Percentiles rank a stretch among this genome's conserved stretches.
Conservation (phyloP, 1,284 basidiomycete genomes). For the Ustilago nuda region DNA sequence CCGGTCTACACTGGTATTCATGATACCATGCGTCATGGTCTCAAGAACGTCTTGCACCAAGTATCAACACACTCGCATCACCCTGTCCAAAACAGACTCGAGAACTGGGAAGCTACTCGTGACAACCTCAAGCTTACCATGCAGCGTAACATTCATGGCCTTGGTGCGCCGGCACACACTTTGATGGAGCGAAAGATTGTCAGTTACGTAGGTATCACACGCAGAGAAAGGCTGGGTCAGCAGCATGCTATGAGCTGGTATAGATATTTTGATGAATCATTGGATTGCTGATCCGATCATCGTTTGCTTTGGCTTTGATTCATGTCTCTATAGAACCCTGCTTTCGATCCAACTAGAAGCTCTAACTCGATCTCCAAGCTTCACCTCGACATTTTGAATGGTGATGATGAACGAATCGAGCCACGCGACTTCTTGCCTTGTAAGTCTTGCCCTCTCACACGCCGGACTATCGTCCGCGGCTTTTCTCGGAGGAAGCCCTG, state of each 20-base stretch:
- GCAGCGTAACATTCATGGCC: constrained; percentile 84
- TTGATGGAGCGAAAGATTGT: constrained; percentile 95
- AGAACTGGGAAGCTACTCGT: constrained; percentile 86
- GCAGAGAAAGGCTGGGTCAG: background rate
- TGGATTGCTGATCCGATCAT: background rate
- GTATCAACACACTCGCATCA: constrained; percentile 53
- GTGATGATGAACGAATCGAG: constrained; percentile 64
- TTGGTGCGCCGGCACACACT: constrained; percentile 86
- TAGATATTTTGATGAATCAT: background rate
- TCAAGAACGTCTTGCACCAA: constrained; percentile 55
- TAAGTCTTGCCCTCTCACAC: constrained; percentile 25
- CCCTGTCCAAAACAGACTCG: constrained; percentile 65
- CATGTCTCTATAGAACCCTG: constrained; percentile 23
- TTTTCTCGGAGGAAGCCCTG: background rate
- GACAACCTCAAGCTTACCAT: constrained; percentile 86
- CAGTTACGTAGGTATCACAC: constrained; percentile 74
- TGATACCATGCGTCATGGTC: constrained; percentile 65
- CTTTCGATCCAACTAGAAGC: constrained; percentile 33
- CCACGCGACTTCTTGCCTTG: constrained; percentile 65
- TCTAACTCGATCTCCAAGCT: constrained; percentile 54
- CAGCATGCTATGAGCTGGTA: background rate
- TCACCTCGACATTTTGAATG: constrained; percentile 67
- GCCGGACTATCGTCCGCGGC: background rate
- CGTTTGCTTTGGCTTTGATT: background rate
- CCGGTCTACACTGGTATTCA: constrained; percentile 62